Base-by-base conservation (phyloP, 106 monocot species). In the Cymbidium sinense region DNA sequence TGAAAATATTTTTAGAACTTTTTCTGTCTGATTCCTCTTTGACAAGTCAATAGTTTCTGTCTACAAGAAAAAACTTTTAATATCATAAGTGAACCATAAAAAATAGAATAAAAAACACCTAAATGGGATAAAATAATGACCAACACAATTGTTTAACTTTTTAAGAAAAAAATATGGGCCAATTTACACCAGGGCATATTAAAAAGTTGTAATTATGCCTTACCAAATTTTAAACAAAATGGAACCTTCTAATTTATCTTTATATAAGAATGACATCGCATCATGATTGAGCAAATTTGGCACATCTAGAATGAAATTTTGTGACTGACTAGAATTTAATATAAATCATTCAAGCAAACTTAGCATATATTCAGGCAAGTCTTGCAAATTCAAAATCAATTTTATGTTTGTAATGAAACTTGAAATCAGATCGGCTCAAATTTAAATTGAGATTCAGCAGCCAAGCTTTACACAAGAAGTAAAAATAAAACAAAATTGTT, bases 41-140 rank as follows among this genome's bases (percentile, higher is more conserved):
- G 84, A 74, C 82, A 99, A 90, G 64, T 99, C 92, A 82, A 99
- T 74, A 17, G 80, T 64, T 79, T 99, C 94, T 27, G 94, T 94
- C 98, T 96, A 88, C 75, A 82, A 70, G 83, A 77, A 17, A 9
- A 58, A 58, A 58, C 23, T 58, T 7, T n/a, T 6, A n/a, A 58
- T 7, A 58, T 58, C 23, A n/a, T 23, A 23, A 23, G 23, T 1
- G 23, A 58, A n/a, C 3, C 23, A 58, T 52, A 52, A 18, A 13
- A 8, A 58, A 58, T 11, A 23, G 21, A 58, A 5, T 58, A 58
- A 23, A 58, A 23, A 58, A 47, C 13, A 47, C 15, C 47, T 13
- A 23, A 21, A 58, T 58, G 21, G 47, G 20, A 58, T 58, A 58
- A 47, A 47, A 25, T 19, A 58, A 58, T 58, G n/a, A 11, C 0